These are phyloP conservation scores for Pyrenula aspistea DNA, from an alignment of 495 filamentous ascomycete species.

Conservation along the genomic window DNA sequence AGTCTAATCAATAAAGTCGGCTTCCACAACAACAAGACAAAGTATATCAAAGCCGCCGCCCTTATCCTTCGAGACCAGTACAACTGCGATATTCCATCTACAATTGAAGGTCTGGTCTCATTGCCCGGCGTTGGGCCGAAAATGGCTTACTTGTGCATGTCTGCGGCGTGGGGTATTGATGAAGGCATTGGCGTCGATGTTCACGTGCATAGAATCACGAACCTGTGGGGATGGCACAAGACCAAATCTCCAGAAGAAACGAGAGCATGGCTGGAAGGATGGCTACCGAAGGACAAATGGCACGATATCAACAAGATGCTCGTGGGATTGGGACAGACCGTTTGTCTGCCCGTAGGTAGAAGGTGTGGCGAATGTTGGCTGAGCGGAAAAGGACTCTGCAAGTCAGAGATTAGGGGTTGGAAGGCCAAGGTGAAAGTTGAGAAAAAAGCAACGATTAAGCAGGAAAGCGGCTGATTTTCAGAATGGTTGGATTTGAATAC, in stretches of 20 bases:
- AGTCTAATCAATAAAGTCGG: conserved; percentile 73
- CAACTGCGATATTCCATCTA: conserved; percentile 69
- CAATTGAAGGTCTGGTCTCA: conserved; percentile 61
- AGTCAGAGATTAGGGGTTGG: conserved; percentile 40
- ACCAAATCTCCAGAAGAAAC: conserved; percentile 83
- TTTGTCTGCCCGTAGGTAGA: conserved; percentile 70
- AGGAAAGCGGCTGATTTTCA: neutral
- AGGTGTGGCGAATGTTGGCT: conserved; percentile 76
- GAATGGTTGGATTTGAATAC: neutral
- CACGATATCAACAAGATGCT: conserved; percentile 89
- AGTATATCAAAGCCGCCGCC: conserved; percentile 72
- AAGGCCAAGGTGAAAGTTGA: conserved; percentile 21
- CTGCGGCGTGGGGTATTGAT: conserved; percentile 48
- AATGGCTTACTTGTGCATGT: conserved; percentile 92
- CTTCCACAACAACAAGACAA: conserved; percentile 94
- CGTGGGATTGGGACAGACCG: conserved; percentile 82
- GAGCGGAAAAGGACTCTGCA: conserved; percentile 62
- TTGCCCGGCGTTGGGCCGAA: conserved; percentile 93
- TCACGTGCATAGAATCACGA: conserved; percentile 79
- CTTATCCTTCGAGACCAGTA: conserved; percentile 57
- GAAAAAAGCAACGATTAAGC: conserved; percentile 4
- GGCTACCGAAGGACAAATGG: conserved; percentile 82
- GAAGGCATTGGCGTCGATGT: conserved; percentile 57
- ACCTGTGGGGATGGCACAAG: conserved; percentile 89
- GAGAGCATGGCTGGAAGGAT: conserved; percentile 59